These are phyloP conservation scores for Phytopythium sindhum DNA, from an alignment of 352 stramenopile species.

Conservation along the genomic window DNA sequence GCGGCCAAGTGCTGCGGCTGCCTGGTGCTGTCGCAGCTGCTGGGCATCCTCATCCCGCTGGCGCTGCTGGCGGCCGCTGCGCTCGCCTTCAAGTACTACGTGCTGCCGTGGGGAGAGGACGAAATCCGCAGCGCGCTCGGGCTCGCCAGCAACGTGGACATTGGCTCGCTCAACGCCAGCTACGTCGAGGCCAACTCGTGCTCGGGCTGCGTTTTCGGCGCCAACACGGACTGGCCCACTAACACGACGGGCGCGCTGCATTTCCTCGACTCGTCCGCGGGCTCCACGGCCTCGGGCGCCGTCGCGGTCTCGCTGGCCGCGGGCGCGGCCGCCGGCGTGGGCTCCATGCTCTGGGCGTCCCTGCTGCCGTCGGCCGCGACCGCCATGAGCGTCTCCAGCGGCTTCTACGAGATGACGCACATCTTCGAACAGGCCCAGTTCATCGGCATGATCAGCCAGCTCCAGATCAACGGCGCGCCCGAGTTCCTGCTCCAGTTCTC, in stretches of 20 bases:
- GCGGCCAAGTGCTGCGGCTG: constrained; percentile 75
- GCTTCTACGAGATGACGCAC: constrained; percentile 85
- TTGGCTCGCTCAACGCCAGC: constrained; percentile 45
- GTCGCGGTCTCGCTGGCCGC: constrained; percentile 72
- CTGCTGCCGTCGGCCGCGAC: constrained; percentile 58
- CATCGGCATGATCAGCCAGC: constrained; percentile 79
- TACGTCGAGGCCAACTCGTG: constrained; percentile 60
- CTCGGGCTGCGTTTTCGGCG: constrained; percentile 77
- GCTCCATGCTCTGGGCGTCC: constrained; percentile 77
- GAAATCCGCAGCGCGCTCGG: constrained; percentile 56
- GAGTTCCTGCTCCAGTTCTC: constrained; percentile 81
- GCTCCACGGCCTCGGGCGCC: constrained; percentile 51
- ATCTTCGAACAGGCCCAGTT: constrained; percentile 87
- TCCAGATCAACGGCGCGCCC: constrained; percentile 65
- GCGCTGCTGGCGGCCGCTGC: constrained; percentile 46
- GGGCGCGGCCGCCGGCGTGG: constrained; percentile 38
- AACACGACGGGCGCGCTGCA: constrained; percentile 61
- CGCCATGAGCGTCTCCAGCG: constrained; percentile 57
- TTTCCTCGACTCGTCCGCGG: constrained; percentile 72
- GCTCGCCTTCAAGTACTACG: constrained; percentile 67
- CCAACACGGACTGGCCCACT: constrained; percentile 80
- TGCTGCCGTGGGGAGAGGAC: constrained; percentile 71
- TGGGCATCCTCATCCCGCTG: constrained; percentile 54
- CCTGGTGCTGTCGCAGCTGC: constrained; percentile 67
- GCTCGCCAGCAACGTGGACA: constrained; percentile 42